Base-by-base conservation (phyloP, 352 stramenopile species). In the Pythium plurisporium region DNA sequence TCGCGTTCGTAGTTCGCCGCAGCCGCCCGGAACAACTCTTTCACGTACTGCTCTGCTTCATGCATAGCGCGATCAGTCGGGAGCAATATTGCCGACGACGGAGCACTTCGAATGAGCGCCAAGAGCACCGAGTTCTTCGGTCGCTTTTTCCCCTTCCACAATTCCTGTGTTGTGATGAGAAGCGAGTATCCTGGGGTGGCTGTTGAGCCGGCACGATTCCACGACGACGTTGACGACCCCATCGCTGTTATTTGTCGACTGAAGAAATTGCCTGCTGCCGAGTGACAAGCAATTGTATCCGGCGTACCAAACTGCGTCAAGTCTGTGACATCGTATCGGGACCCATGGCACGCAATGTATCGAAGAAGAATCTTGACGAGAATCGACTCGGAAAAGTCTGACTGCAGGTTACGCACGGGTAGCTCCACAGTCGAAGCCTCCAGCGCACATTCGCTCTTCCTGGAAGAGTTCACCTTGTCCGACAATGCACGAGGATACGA, bases 1-100 rank as follows among this genome's bases (percentile, higher is more conserved):
- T 95, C 86, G 31, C 86, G 83, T 47, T 92, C 80, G 44, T 95
- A 95, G 67, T 95, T 82, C 50, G 87, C 73, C 10, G 70, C 72
- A 15, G 86, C 84, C 12, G 87, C 77, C n/a, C 74, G 73, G 53
- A 95, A 88, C 8, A 94, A 61, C 59, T 95, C 83, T 37, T 76
- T 73, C 8, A 83, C 74, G 55, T 91, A 95, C 33, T 82, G 57
- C 61, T 93, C 72, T 8, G 83, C 81, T 61, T 94, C 83, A 14
- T 81, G 58, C n/a, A 94, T 59, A 26, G 83, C 83, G 20, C 77
- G 72, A 27, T 90, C 83, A 12, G 84, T 61, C 0, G 74, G 65
- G 6, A 94, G 44, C 26, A 90, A 62, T 17, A 70, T 57, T 17
- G 60, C 34, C 5, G 75, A 65, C 1, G 51, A 44, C 8, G 66